phyloP scores from a whole-genome alignment of 1,284 basidiomycete species.

The Ganoderma meredithae region DNA sequence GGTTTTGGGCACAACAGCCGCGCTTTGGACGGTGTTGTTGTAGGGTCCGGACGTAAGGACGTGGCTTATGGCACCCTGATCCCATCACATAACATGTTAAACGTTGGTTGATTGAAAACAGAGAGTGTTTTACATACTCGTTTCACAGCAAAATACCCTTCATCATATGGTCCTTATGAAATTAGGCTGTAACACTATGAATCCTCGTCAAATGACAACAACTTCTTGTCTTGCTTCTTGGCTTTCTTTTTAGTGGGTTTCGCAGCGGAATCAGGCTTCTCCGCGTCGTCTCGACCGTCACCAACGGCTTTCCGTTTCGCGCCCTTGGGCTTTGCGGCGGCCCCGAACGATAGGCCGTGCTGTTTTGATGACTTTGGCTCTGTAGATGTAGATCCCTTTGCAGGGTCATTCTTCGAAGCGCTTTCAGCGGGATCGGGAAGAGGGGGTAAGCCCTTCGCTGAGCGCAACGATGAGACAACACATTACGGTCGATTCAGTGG shows the following conservation, averaged over 20 bases:
- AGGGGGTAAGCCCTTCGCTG: conserved; percentile 60
- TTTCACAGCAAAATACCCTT: background rate
- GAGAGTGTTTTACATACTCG: background rate
- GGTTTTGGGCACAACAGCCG: background rate
- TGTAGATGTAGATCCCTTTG: conserved; percentile 26
- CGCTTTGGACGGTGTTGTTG: background rate
- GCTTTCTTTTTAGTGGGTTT: conserved; percentile 53
- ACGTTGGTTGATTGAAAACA: background rate
- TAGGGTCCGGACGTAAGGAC: background rate
- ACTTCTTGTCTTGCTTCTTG: conserved; percentile 57
- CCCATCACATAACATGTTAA: background rate
- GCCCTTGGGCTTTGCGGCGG: conserved; percentile 37
- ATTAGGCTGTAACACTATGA: conserved; percentile 10
- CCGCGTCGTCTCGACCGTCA: conserved; percentile 41
- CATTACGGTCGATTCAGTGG: background rate
- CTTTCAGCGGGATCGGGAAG: conserved; percentile 44
- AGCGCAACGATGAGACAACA: background rate
- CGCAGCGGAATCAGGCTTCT: conserved; percentile 31
- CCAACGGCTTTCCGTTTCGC: conserved; percentile 52
- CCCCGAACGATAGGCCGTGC: conserved; percentile 48
- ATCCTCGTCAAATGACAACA: conserved; percentile 67
- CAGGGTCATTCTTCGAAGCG: conserved; percentile 8
- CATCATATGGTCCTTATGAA: background rate
- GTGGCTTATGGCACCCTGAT: background rate
- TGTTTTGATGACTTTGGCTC: conserved; percentile 16